Base-by-base conservation (phyloP, 495 filamentous ascomycete species). In the Penicillium angulare region DNA sequence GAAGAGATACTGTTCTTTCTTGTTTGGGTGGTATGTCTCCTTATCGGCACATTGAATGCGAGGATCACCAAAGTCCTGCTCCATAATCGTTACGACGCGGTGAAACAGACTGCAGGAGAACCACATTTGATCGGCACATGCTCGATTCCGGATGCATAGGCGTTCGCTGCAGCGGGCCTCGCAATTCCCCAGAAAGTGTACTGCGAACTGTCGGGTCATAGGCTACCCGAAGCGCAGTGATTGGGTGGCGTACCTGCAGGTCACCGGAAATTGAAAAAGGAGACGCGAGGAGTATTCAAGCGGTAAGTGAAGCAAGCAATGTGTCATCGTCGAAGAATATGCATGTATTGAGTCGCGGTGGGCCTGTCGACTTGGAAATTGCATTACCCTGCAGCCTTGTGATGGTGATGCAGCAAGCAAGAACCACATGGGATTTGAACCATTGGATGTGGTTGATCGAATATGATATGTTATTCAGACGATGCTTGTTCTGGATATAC, bases 401-500 rank as follows among this genome's bases (percentile, higher is more conserved):
- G n/a, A 24, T 29, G 27, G 53, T 60, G 62, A 60, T 56, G 50
- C 44, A 21, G 49, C 50, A 43, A 36, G 48, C 38, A 32, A 49
- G 35, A 23, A 20, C 32, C 59, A 49, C 45, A 57, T 52, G 52
- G 41, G 49, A 47, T 31, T 41, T 38, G 35, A 38, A 17, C 22
- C 24, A 21, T 41, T 52, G 52, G 47, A 53, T 50, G 49, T 62
- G 50, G 56, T 41, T 43, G 38, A 34, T 34, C 26, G n/a, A 52
- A 15, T 44, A 10, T 18, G 31, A 41, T 48, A 33, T 49, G 33
- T 5, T 48, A 42, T 54, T 38, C 17, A 48, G 41, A 42, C 41
- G 38, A 53, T 52, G 52, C 49, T 54, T 49, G 24, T 57, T 61
- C 51, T 29, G 43, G 51, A 41, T 51, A 56, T 45, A 52, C 29